Base-by-base conservation (phyloP, 2,329 filamentous ascomycete genomes). In the Claviceps fusiformis region DNA sequence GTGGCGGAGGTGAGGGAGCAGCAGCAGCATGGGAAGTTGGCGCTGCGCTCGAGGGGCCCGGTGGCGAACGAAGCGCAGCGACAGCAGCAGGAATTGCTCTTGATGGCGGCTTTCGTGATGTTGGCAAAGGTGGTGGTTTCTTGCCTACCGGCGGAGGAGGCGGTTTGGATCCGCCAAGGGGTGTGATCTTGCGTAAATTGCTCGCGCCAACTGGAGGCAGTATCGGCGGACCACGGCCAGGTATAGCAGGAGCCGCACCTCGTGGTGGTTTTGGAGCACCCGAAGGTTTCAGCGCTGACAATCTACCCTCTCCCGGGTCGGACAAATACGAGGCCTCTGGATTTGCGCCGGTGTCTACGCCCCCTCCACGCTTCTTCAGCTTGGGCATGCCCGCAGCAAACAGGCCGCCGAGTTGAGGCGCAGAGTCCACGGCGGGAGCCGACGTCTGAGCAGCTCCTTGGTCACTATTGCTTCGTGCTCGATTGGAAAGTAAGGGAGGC, bases 311-410 rank as follows among this genome's bases (percentile, higher is more conserved):
- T 51, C 66, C 89, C n/a, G 87, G 82, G 65, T 95, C 91, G 57
- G 89, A 91, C 54, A 86, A 72, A 66, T 92, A 92, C 57, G 88
- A 83, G 37, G 89, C 81, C 60, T 83, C 83, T 59, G 64, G 56
- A 44, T 63, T 67, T 9, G 71, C 71, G 55, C 76, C 87, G 1
- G 87, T 92, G 69, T 89, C 80, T 57, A 92, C 75, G 44, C 86
- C 86, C 50, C 88, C 91, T 55, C 89, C 87, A 3, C 85, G 80
- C 74, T 95, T 96, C 68, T 88, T 87, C 64, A 98, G 69, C 73
- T 96, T 97, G 3, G 93, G 93, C 81, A 97, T 97, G 43, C 92
- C 93, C 41, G 89, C 91, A 1, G 88, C 89, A 66, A 98, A 95
- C 31, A 98, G 70, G 1, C 93, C 93, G 35, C 76, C 92, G 11